Evolutionary conservation across 2,329 filamentous ascomycete species (phyloP), one percentile per base, ranked within the genome.

Genomic region (Calonectria hawksworthii): DNA sequence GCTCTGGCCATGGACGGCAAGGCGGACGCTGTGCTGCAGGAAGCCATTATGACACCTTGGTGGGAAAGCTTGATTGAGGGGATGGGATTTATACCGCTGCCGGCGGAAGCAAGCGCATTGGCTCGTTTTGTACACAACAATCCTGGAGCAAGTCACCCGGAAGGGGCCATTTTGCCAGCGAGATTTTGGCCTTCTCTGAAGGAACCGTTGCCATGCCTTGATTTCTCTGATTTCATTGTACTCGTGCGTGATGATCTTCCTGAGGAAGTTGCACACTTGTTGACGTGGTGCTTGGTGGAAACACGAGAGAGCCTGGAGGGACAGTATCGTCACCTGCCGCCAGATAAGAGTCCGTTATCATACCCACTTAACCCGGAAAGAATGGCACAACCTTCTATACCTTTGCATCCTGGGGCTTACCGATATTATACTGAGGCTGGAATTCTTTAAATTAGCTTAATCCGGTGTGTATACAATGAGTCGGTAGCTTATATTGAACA

Each of bases 31-130:
- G 14, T 67, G 21, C n/a, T 67, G 4, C 64, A 67, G 21, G 64
- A 67, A 26, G 64, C 64, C 21, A 67, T 67, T 30, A 67, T 67
- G 64, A 67, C 64, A 52, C 64, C 47, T 67, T 67, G 64, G 47
- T 67, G 64, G 64, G 64, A 67, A 38, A 52, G 14, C 30, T 18
- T 67, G 5, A 67, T 67, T 23, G 30, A 67, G 30, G 2, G 38
- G 10, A 67, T 38, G n/a, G 64, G 64, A 8, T 52, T 67, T 38
- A 41, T 67, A 11, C 64, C 64, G 4, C 8, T 67, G 30, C 47
- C 64, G 18, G 28, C 44, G 6, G 64, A 67, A 38, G 1, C 21
- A 1, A 52, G 16, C 30, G 30, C 47, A 51, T n/a, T 67, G 47
- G 64, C 9, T 21, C 64, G 47, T 26, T 52, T 67, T 34, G 30